Evolutionary conservation across 164 flowering plant species (phyloP), one percentile per base, ranked within the genome.

Genomic region (Magnolia officinalis): DNA sequence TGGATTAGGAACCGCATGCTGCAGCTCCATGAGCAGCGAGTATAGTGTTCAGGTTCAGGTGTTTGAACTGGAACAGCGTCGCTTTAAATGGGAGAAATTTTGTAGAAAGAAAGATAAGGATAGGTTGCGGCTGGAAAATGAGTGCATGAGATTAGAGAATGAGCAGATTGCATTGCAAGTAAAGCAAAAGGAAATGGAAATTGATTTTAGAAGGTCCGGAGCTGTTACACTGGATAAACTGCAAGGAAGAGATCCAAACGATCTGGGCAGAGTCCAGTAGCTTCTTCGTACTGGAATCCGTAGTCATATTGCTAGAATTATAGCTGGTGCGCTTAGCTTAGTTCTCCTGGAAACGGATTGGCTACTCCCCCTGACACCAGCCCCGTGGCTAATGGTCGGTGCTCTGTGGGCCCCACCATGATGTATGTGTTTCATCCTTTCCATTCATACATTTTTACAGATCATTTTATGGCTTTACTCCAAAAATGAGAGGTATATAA

Each of bases 51-150:
- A 85, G 74, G 88, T 80, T 19, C 86, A 86, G 74, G 78, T 84
- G 2, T 81, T 88, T 26, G 86, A 89, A 63, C 80, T 88, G 70
- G 89, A 91, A 83, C 86, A 81, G 76, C 88, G 79, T 52, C 80
- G 81, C 1, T 80, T 87, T 63, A 84, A 88, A 77, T 89, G 95
- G 95, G 80, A 78, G 63, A 84, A 87, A 71, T 87, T 86, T 65
- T 73, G 91, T 81, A 78, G 81, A 78, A 86, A 87, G 82, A 87
- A 89, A 81, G 87, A 87, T 72, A 77, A 81, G 85, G 91, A 89
- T 85, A 83, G 79, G 67, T 51, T 85, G 81, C 87, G 85, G 81
- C 63, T 91, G 76, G 89, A 87, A 72, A 89, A 91, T 67, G 86
- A 89, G 82, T 84, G 86, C 76, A 81, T 85, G 86, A 82, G 74